Base-by-base conservation (phyloP, 1,139 yeast species). In the Saccharomyces hybrid region DNA sequence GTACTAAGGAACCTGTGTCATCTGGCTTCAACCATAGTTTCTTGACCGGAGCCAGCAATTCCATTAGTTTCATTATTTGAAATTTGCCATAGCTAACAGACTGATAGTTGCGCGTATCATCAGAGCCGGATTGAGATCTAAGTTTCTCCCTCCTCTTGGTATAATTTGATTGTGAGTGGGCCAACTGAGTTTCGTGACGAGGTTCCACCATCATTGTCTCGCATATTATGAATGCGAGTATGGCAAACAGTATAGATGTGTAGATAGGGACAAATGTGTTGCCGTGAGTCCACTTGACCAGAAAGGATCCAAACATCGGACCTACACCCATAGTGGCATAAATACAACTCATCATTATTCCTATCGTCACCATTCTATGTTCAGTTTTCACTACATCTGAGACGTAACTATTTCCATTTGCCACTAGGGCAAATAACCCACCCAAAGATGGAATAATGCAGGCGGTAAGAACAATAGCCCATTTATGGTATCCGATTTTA, bases 301-400 rank as follows among this genome's bases (percentile, higher is more conserved):
- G 54, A 5, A 73, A 53, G 41, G 84, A 81, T 1, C 85, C 82
- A 1, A 75, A 53, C 50, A 81, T 57, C 0, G 88, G 88, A 1
- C 88, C 88, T 16, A 75, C 44, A 3, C 83, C 78, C 58, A 79
- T 67, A 1, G 86, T 84, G 5, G 76, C 70, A 59, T 78, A 82
- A 48, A 81, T 63, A 27, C 75, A 70, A 5, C 86, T 84, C 61
- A 77, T 72, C 47, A 78, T 67, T 26, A 76, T 62, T 1, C 86
- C 85, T 61, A 83, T 71, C 3, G 77, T 70, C 55, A 77, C 75
- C 14, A 79, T 75, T 54, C 87, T 69, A 49, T 78, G 74, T 27
- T 70, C 72, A 0, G 81, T 76, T 16, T 75, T 78, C n/a, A 78
- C 80, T 27, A 82, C 77, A 66, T 83, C 88, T 30, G 81, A 72